Evolutionary conservation across 352 stramenopile species (phyloP).

Genomic region (Phytophthora nicotianae): DNA sequence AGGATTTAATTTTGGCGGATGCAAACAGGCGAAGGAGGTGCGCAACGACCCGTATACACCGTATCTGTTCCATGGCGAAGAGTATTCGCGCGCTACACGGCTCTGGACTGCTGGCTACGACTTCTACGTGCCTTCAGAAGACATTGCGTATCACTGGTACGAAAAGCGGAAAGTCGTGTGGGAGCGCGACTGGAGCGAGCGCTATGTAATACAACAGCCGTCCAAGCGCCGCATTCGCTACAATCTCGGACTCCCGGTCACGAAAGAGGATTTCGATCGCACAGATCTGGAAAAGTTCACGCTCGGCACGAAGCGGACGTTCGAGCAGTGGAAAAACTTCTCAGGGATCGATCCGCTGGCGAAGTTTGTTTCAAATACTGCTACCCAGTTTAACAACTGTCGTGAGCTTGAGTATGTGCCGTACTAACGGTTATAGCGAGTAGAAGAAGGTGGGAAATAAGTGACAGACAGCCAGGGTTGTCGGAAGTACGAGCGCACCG

Average conservation of each 20-base stretch:
- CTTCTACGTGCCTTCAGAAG: constrained; percentile 77
- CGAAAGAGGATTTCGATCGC: constrained; percentile 72
- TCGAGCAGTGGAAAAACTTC: constrained; percentile 83
- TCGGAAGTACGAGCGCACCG: constrained; percentile 13
- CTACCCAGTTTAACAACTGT: constrained; percentile 79
- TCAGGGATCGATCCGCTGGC: constrained; percentile 75
- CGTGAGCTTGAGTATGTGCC: constrained; percentile 69
- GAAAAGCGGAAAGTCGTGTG: constrained; percentile 83
- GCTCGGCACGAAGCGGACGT: constrained; percentile 75
- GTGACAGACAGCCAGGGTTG: constrained; percentile 8
- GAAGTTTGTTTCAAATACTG: constrained; percentile 55
- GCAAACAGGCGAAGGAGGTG: constrained; percentile 69
- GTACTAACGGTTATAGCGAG: constrained; percentile 34
- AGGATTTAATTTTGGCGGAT: constrained; percentile 86
- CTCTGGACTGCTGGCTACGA: constrained; percentile 84
- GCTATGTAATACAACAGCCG: constrained; percentile 69
- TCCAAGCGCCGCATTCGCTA: constrained; percentile 80
- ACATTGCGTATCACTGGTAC: constrained; percentile 85
- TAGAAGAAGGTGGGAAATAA: constrained; percentile 2
- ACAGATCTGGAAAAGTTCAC: constrained; percentile 74
- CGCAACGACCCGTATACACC: constrained; percentile 82
- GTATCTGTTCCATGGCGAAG: constrained; percentile 82
- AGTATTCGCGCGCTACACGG: constrained; percentile 79
- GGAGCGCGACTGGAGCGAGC: constrained; percentile 78
- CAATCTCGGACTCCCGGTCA: constrained; percentile 60